Percentiles rank a stretch among this genome's conserved stretches.
Evolutionary conservation across 306 rosid genomes (phyloP).

Genomic region (Carpinus fangiana): DNA sequence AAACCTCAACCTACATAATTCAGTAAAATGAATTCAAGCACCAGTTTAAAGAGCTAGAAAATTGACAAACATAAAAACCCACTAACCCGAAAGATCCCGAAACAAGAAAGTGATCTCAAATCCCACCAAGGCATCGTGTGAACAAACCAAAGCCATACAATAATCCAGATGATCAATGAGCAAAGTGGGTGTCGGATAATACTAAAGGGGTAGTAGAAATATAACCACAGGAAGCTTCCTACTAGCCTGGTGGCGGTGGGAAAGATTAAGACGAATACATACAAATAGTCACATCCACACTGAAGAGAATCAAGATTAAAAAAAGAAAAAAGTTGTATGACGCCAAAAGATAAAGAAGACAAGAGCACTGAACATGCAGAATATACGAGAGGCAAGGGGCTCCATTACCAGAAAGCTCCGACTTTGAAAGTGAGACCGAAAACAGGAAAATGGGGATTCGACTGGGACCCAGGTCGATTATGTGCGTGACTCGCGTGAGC

Average conservation of each 20-base stretch:
- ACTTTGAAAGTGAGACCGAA: neutral
- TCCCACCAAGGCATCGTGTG: slow-evolving; percentile 58
- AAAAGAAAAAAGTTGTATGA: no score
- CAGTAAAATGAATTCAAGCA: neutral
- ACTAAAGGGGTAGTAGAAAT: neutral
- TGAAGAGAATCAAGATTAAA: neutral
- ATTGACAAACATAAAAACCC: slow-evolving; percentile 1
- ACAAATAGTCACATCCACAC: neutral
- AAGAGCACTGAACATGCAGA: neutral
- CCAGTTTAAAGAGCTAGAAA: neutral
- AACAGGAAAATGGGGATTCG: neutral
- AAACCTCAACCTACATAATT: neutral
- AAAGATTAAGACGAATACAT: neutral
- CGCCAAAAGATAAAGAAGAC: neutral
- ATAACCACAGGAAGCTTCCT: slow-evolving; percentile 1
- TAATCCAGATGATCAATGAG: neutral
- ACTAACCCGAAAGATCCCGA: slow-evolving; percentile 55
- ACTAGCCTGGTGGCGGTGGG: neutral
- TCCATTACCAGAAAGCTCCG: neutral
- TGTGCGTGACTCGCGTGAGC: neutral
- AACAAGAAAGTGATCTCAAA: slow-evolving; percentile 49
- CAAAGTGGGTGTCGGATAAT: neutral
- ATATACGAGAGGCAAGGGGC: neutral
- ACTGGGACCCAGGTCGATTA: neutral
- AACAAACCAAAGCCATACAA: slow-evolving; percentile 26